Base-by-base conservation (phyloP, 2,329 filamentous ascomycete species). In the Amauroascus verrucosus region DNA sequence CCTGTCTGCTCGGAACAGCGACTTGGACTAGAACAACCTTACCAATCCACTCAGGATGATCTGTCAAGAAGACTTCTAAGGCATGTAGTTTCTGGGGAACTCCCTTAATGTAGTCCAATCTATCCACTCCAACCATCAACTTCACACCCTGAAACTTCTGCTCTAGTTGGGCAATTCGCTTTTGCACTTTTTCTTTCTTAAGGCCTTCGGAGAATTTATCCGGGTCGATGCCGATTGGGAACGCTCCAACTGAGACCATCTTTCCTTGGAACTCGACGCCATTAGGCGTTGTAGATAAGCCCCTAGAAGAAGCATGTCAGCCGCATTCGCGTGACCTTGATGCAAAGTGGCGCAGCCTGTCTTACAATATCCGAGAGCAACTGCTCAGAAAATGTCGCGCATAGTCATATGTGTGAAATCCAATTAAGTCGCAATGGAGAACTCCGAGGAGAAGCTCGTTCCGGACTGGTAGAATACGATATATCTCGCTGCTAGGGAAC, bases 341-440 rank as follows among this genome's bases (percentile, higher is more conserved):
- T 11, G 16, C 24, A 30, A 6, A 37, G 30, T 16, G 11, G 13
- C 30, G 20, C 14, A 28, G n/a, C 30, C 48, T 55, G 30, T 70
- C 80, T 68, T 75, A 86, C 76, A 96, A 77, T 60, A 97, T 93
- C 59, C 91, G 85, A n/a, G 89, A 91, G 73, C 93, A 97, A 66
- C 87, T 91, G 73, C 89, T 95, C 60, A 98, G 74, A 74, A 97
- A 98, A 72, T 98, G 93, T 50, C 93, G 81, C n/a, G 90, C 91
- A 65, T 98, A 98, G 72, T 97, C 91, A 73, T 96, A 97, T 26
- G 93, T 98, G 72, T 98, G 93, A 76, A 98, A 97, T 30, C 93
- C 93, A 65, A 97, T 88, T 56, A 98, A 75, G 67, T 97, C 93
- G 74, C 91, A 95, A 67, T 95, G 86, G 32, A 98, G 77, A 37